phyloP scores from a whole-genome alignment of 257 asterid species.

The Striga asiatica region DNA sequence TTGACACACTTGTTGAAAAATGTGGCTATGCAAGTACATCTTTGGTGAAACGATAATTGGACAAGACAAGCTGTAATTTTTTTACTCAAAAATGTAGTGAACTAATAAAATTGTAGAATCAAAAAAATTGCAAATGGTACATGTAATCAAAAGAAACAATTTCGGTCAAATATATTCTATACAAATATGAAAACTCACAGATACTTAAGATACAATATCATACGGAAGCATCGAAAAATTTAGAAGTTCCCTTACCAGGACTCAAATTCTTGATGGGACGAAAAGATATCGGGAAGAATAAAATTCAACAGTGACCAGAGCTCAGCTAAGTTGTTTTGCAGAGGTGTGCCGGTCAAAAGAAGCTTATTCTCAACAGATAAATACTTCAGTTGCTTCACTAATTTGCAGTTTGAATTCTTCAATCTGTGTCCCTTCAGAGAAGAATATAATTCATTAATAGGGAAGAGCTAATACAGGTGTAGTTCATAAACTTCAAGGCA shows the following conservation, averaged over 20 bases:
- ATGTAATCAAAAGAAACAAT: neutral
- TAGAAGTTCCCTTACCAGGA: slow-evolving; percentile 71
- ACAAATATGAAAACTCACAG: neutral
- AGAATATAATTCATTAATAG: slow-evolving; percentile 12
- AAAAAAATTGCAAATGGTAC: neutral
- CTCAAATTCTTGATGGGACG: slow-evolving; percentile 88
- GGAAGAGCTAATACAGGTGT: neutral
- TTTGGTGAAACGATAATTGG: slow-evolving; percentile 7
- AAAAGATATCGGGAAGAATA: slow-evolving; percentile 95
- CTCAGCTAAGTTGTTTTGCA: slow-evolving; percentile 95
- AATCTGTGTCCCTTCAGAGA: slow-evolving; percentile 82
- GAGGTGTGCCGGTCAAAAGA: slow-evolving; percentile 95
- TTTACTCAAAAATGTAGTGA: neutral
- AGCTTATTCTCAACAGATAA: slow-evolving; percentile 77
- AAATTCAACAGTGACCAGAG: slow-evolving; percentile 96
- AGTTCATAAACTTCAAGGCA: slow-evolving; percentile 9
- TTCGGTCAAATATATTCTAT: neutral
- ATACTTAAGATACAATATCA: neutral
- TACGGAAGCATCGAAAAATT: neutral
- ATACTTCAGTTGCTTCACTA: slow-evolving; percentile 57
- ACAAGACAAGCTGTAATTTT: neutral
- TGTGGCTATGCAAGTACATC: neutral
- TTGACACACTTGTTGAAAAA: neutral
- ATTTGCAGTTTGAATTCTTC: slow-evolving; percentile 81
- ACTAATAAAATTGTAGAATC: slow-evolving; percentile 1